Evolutionary conservation across 2,329 filamentous ascomycete species (phyloP), one percentile per base, ranked within the genome.

Genomic region (Aspergillus udagawae): DNA sequence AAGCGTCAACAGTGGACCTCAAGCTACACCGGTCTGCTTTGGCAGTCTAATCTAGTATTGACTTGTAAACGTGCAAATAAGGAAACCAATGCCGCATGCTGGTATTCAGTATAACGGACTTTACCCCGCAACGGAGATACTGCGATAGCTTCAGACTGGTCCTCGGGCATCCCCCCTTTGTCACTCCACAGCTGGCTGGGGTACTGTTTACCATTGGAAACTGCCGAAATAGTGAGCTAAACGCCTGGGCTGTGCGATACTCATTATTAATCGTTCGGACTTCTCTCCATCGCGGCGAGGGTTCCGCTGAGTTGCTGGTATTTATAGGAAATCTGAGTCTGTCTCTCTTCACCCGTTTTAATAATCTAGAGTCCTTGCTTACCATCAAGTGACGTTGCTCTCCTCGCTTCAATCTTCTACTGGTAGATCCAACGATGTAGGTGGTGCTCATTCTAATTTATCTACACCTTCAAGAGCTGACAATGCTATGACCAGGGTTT

Each of bases 401-500:
- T 12, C 3, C 12, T n/a, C 28, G 8, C 4, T 49, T 28, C 10
- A 49, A 10, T 12, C 17, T 49, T 6, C 47, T 21, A 25, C 10
- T 14, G 32, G 32, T 38, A 55, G 12, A 14, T 44, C 45, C 20
- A 12, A 53, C 14, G 14, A 58, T 58, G 56, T 58, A 53, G 25
- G 53, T 51, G 25, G 53, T 51, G 14, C 25, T 27, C 23, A 17
- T 50, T 8, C 21, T 27, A 12, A 4, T n/a, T 23, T 12, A 12
- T 21, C 20, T 20, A 12, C 17, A 20, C 7, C n/a, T 14, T 32
- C 9, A 25, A 20, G 12, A 45, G 32, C 32, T 50, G 20, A 49
- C 29, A 49, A 28, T 12, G 27, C 49, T 21, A 14, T 35, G 0
- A 27, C 4, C 21, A 73, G 72, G 72, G 67, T 67, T 32, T 81